Base-by-base conservation (phyloP, 192 early-diverging fungal genomes). In the Lunasporangiospora selenospora region DNA sequence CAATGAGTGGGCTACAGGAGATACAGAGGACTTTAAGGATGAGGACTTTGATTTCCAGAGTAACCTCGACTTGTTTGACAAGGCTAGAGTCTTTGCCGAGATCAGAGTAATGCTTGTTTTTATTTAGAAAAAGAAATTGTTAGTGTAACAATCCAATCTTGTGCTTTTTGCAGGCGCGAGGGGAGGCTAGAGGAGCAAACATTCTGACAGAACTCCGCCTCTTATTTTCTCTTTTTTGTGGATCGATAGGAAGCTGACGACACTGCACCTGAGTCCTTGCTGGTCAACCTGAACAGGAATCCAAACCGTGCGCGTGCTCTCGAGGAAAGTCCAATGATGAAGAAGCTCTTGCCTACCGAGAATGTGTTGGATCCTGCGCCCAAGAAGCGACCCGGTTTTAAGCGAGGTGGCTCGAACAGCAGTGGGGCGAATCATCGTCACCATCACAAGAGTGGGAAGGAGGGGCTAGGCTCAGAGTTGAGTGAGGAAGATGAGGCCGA, bases 281-380 rank as follows among this genome's bases (percentile, higher is more conserved):
- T 93, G n/a, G 91, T 93, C 18, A 87, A 75, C 38, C 38, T 88
- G 40, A 93, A 93, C 69, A 69, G 83, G n/a, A 78, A 83, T 29
- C 77, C 84, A 15, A 62, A 79, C 43, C 59, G 69, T 21, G 60
- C 69, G n/a, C 54, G 69, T 3, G 69, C 54, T 0, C 58, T 73
- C 30, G 69, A 62, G 8, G 59, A 73, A 40, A 73, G 62, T 18
- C 60, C 58, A 2, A 70, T 71, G 67, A 63, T 80, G 39, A 75
- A 75, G 24, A 81, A 77, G 34, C 44, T 92, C 19, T 78, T 83
- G 52, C 77, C 85, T 12, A 78, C 66, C 31, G 89, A 92, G 40
- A 91, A 86, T 63, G 90, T 93, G 13, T 66, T 92, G 6, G 91
- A 93, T 49, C 62, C 67, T 31, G 75, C 73, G 26, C 54, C 71